phyloP scores from a whole-genome alignment of 768 basidiomycete genomes.

The Sarcodon aspratus region DNA sequence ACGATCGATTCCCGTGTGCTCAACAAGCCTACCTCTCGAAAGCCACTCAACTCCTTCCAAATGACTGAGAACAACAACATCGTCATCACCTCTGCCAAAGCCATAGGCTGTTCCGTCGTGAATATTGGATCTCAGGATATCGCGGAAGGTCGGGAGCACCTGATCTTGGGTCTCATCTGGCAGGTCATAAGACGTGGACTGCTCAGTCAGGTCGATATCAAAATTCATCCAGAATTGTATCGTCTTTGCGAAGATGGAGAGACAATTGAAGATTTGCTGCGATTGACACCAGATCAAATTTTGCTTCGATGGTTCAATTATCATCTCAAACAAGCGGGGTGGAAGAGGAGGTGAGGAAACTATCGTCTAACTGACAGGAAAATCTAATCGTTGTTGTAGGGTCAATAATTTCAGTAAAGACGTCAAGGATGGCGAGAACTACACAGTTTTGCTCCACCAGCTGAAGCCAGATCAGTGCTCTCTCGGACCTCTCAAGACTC shows the following conservation, averaged over 20 bases:
- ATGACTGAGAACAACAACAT: slow-evolving; percentile 99
- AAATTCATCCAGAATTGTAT: slow-evolving; percentile 94
- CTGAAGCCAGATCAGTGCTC: slow-evolving; percentile 93
- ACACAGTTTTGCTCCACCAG: slow-evolving; percentile 91
- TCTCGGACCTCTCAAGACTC: slow-evolving; percentile 78
- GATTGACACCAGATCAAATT: slow-evolving; percentile 94
- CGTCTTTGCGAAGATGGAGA: slow-evolving; percentile 94
- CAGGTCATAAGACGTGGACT: slow-evolving; percentile 93
- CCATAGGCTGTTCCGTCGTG: slow-evolving; percentile 96
- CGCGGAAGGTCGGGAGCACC: slow-evolving; percentile 87
- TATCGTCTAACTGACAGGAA: background rate
- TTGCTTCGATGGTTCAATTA: slow-evolving; percentile 99
- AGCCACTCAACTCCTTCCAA: slow-evolving; percentile 94
- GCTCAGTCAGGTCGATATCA: slow-evolving; percentile 93
- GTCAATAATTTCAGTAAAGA: slow-evolving; percentile 98
- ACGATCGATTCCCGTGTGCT: slow-evolving; percentile 98
- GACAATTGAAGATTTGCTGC: slow-evolving; percentile 90
- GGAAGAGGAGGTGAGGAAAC: slow-evolving; percentile 63
- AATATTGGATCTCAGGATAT: slow-evolving; percentile 95
- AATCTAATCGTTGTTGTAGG: slow-evolving; percentile 26
- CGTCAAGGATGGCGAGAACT: slow-evolving; percentile 96
- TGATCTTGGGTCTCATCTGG: slow-evolving; percentile 98
- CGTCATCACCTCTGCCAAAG: slow-evolving; percentile 95
- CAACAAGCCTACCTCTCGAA: slow-evolving; percentile 73
- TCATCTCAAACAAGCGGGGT: slow-evolving; percentile 91